A percentile compares a stretch with the other conserved stretches of the same genome.
Evolutionary conservation across 257 asterid species (phyloP).

Genomic region (Salvia miltiorrhiza): DNA sequence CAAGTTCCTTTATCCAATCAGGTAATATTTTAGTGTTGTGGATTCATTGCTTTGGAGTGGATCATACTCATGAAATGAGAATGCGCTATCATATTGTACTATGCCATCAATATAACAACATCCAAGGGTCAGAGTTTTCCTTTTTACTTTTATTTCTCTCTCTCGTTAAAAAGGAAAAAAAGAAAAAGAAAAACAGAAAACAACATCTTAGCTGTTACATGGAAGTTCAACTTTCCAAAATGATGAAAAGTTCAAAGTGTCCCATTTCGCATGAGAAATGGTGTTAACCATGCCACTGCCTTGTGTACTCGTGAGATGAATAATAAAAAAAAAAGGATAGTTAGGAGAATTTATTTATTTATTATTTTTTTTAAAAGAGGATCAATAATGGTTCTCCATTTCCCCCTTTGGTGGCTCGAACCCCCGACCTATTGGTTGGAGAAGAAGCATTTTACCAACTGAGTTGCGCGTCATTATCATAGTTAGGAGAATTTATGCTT

Average conservation of each 20-base stretch:
- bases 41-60: background rate
- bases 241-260: background rate
- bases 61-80: background rate
- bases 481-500: background rate
- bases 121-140: background rate
- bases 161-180: background rate
- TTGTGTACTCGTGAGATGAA: background rate
- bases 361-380: no score
- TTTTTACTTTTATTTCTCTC: no score
- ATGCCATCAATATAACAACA: background rate
- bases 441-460: no score
- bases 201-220: background rate
- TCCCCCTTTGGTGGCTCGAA: no score
- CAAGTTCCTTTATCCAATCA: constrained; percentile 88
- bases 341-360: background rate
- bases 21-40: constrained; percentile 35
- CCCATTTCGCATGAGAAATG: constrained; percentile 11
- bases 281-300: background rate
- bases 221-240: background rate
- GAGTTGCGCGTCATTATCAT: no score
- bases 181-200: background rate
- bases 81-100: background rate
- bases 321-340: background rate
- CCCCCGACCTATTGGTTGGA: no score
- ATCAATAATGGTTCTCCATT: no score